phyloP scores from a whole-genome alignment of 2,329 filamentous ascomycete genomes.

The Boeremia exigua region DNA sequence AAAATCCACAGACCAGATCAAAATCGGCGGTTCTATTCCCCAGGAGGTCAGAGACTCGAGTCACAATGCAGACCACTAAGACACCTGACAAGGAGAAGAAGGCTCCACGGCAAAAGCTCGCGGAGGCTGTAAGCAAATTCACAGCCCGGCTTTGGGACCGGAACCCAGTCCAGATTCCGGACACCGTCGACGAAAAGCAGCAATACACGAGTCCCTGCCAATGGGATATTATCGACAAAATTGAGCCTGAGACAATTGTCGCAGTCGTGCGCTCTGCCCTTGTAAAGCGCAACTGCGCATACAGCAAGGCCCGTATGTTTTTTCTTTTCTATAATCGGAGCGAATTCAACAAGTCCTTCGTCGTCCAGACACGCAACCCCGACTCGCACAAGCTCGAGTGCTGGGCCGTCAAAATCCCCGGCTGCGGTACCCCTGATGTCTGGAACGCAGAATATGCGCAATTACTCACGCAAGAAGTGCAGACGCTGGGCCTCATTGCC shows the following conservation, averaged over 20 bases:
- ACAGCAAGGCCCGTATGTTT: not conserved
- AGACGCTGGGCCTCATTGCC: constrained; percentile 1
- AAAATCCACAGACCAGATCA: no score
- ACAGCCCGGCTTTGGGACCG: no score
- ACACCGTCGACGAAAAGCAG: no score
- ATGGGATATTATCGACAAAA: not conserved
- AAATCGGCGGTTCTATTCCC: no score
- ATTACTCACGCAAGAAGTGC: constrained; percentile 2
- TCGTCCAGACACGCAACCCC: not conserved
- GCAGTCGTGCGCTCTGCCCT: not conserved
- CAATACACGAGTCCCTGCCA: no score
- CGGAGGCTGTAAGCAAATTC: no score
- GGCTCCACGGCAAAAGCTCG: no score
- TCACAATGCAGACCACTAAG: no score
- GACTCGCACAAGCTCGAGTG: not conserved
- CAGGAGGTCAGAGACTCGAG: no score
- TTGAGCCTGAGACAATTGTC: not conserved
- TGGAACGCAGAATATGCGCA: constrained; percentile 1
- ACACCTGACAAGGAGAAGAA: no score
- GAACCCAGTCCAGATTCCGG: no score
- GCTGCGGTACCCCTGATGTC: not conserved
- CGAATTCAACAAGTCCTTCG: not conserved
- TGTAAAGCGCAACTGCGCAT: not conserved
- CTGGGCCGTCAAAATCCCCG: constrained; percentile 7
- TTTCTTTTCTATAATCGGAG: not conserved